phyloP scores from a whole-genome alignment of 441 rosid species.

The Populus hybrid region DNA sequence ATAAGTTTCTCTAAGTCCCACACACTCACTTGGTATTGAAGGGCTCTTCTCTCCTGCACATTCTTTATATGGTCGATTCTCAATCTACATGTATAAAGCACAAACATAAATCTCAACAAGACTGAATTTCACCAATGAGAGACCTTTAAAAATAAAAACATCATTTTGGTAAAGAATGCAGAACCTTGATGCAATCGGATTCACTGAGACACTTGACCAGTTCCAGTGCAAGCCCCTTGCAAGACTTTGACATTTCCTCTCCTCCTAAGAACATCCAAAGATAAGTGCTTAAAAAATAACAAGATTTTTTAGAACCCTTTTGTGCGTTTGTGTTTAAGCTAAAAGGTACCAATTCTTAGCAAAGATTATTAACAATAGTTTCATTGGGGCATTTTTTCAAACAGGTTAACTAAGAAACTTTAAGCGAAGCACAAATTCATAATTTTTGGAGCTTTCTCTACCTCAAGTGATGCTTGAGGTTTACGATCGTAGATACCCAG shows the following conservation, averaged over 20 bases:
- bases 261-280: not conserved
- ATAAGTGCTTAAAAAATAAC: not conserved
- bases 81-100: conserved; percentile 34
- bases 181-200: conserved; percentile 73
- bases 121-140: not conserved
- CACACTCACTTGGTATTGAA: conserved; percentile 71
- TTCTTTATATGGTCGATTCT: conserved; percentile 73
- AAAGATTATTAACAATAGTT: not conserved
- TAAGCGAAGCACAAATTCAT: not conserved
- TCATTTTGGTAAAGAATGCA: not conserved
- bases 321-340: not conserved
- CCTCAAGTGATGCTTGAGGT: not conserved
- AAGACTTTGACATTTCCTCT: conserved; percentile 72
- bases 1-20: conserved; percentile 83
- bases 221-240: conserved; percentile 92
- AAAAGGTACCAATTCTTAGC: not conserved
- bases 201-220: conserved; percentile 90
- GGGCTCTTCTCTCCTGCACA: conserved; percentile 85
- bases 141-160: not conserved
- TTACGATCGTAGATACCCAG: not conserved
- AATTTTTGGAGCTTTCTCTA: not conserved
- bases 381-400: not conserved
- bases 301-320: not conserved
- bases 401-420: not conserved
- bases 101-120: not conserved